These are phyloP conservation scores for Cercospora zeina DNA, from an alignment of 2,329 filamentous ascomycete genomes.

Conservation along the genomic window DNA sequence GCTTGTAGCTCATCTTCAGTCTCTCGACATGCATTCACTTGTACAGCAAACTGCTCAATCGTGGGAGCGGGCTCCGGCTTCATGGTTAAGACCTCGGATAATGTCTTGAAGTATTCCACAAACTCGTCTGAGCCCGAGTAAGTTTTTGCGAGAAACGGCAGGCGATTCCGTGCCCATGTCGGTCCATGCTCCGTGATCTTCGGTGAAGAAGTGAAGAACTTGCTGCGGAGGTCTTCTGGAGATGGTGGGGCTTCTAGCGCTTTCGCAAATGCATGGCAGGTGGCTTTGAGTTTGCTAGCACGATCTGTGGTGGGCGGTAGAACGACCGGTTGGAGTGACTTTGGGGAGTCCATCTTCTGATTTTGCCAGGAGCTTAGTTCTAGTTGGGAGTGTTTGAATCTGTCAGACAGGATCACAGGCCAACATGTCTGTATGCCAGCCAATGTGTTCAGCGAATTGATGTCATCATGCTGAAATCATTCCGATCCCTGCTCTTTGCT, in stretches of 20 bases:
- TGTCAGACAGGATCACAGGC: not conserved
- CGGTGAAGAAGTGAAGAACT: conserved; percentile 1
- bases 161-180: not conserved
- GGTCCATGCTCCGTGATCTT: conserved; percentile 6
- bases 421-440: not conserved
- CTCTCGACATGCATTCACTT: not conserved
- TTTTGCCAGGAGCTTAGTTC: not conserved
- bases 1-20: not conserved
- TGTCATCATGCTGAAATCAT: conserved; percentile 17
- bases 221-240: not conserved
- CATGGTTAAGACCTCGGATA: not conserved
- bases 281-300: not conserved
- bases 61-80: not conserved
- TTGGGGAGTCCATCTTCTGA: not conserved
- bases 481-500: not conserved
- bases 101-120: not conserved
- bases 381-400: not conserved
- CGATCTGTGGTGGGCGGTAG: conserved; percentile 11
- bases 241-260: conserved; percentile 5
- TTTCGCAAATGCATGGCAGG: conserved; percentile 4
- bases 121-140: not conserved
- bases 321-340: not conserved
- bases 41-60: conserved; percentile 9
- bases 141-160: not conserved
- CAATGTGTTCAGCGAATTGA: not conserved